Evolutionary conservation across 2,329 filamentous ascomycete genomes (phyloP).

Genomic region (Penicillium polonicum): DNA sequence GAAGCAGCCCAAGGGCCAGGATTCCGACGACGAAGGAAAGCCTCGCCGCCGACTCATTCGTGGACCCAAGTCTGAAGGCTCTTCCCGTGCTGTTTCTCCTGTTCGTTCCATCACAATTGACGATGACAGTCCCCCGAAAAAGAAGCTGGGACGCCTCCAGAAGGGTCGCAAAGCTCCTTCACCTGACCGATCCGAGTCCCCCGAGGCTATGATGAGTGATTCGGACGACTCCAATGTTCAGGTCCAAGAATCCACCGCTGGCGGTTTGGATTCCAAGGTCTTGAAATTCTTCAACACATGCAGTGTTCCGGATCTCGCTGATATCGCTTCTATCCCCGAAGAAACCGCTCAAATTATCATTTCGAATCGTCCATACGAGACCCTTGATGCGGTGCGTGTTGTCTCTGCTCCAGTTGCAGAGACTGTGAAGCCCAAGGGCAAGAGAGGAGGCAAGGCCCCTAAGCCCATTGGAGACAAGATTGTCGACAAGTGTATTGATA

Average conservation of each 20-base stretch:
- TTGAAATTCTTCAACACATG: slow-evolving; percentile 82
- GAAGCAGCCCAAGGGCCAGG: slow-evolving; percentile 32
- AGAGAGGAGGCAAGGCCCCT: slow-evolving; percentile 47
- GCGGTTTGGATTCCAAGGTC: slow-evolving; percentile 56
- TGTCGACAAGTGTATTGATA: slow-evolving; percentile 66
- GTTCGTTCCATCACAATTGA: slow-evolving; percentile 16
- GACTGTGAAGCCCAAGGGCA: slow-evolving; percentile 47
- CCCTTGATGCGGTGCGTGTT: slow-evolving; percentile 63
- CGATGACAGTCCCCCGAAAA: slow-evolving; percentile 26
- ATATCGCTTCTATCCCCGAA: slow-evolving; percentile 74
- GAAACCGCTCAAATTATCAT: slow-evolving; percentile 69
- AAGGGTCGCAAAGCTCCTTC: slow-evolving; percentile 47
- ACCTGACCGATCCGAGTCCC: slow-evolving; percentile 33
- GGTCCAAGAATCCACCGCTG: slow-evolving; percentile 41
- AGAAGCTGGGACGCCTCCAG: slow-evolving; percentile 45
- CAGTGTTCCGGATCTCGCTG: slow-evolving; percentile 70
- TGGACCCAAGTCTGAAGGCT: slow-evolving; percentile 29
- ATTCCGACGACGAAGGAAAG: slow-evolving; percentile 29
- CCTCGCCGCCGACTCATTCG: slow-evolving; percentile 41
- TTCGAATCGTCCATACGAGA: slow-evolving; percentile 70
- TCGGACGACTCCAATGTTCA: slow-evolving; percentile 49
- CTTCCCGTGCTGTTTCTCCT: slow-evolving; percentile 29
- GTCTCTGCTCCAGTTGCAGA: slow-evolving; percentile 54
- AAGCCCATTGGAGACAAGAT: slow-evolving; percentile 65
- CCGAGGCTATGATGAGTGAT: slow-evolving; percentile 41